These are phyloP conservation scores for Lachancea meyersii DNA, from an alignment of 805 yeast genomes.

Conservation along the genomic window DNA sequence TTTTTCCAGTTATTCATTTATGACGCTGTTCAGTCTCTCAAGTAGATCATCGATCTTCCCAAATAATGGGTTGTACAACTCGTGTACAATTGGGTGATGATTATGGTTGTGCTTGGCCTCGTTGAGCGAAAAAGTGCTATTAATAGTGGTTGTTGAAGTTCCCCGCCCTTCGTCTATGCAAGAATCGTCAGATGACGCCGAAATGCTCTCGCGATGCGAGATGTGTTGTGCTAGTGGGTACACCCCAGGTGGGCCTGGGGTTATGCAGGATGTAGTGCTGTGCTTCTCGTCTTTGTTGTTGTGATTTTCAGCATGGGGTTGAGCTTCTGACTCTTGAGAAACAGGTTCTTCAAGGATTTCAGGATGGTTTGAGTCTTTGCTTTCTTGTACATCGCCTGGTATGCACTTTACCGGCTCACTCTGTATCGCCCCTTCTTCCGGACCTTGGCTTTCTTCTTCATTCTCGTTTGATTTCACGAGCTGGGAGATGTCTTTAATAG, in stretches of 20 bases:
- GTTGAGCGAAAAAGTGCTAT: conserved; percentile 18
- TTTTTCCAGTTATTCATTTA: conserved; percentile 3
- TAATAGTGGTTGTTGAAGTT: conserved; percentile 26
- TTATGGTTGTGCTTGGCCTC: conserved; percentile 8
- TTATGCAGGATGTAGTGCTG: background rate
- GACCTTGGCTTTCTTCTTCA: conserved; percentile 3
- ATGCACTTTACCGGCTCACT: background rate
- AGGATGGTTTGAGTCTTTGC: no score
- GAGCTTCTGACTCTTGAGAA: no score
- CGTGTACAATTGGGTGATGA: conserved; percentile 43
- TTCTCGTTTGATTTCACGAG: conserved; percentile 24
- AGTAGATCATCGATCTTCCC: conserved; percentile 38
- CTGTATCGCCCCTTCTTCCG: background rate
- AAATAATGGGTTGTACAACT: conserved; percentile 53
- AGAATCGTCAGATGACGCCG: conserved; percentile 21
- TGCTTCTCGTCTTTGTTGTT: background rate
- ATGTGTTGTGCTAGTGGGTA: background rate
- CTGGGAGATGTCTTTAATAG: conserved; percentile 37
- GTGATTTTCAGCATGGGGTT: no score
- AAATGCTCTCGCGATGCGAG: conserved; percentile 8
- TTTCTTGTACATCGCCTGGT: no score
- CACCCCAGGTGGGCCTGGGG: background rate
- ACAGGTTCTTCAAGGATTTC: background rate
- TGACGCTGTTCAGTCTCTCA: conserved; percentile 16
- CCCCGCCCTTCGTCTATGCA: conserved; percentile 25